These are phyloP conservation scores for Tricholoma bakamatsutake DNA, from an alignment of 768 basidiomycete genomes.

Conservation along the genomic window DNA sequence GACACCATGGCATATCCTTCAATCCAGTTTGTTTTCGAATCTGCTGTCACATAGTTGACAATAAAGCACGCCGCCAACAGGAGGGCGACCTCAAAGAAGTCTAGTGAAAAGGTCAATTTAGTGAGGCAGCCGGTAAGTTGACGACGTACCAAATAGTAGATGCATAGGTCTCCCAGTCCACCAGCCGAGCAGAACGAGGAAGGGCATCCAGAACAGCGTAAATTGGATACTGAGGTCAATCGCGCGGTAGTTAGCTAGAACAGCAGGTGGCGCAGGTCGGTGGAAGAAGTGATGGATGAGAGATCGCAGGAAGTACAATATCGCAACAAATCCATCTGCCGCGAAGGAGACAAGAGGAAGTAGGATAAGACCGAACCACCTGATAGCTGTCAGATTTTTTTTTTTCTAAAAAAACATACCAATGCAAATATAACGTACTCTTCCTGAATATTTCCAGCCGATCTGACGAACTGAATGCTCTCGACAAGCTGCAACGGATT, in stretches of 20 bases:
- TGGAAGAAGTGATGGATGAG: conserved; percentile 34
- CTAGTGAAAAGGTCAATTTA: conserved; percentile 27
- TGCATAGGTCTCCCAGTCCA: conserved; percentile 54
- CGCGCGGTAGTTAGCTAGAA: conserved; percentile 60
- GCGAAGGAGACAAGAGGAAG: conserved; percentile 71
- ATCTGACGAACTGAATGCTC: conserved; percentile 51
- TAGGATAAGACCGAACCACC: conserved; percentile 71
- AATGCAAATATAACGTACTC: conserved; percentile 34
- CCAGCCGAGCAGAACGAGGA: conserved; percentile 66
- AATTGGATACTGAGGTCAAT: conserved; percentile 81
- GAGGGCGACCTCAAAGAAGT: conserved; percentile 62
- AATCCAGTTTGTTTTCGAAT: conserved; percentile 75
- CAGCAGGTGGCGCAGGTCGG: conserved; percentile 38
- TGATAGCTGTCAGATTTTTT: conserved; percentile 14
- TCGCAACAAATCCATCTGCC: conserved; percentile 59
- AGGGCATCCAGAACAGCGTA: conserved; percentile 73
- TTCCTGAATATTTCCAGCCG: conserved; percentile 34
- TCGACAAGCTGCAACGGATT: conserved; percentile 55
- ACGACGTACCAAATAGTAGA: conserved; percentile 57
- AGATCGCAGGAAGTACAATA: conserved; percentile 49
- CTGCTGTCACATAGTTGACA: conserved; percentile 76
- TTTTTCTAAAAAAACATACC: too few relatives aligned
- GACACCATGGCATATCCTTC: conserved; percentile 63
- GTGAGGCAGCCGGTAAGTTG: conserved; percentile 7
- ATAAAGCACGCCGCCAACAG: conserved; percentile 66